A percentile compares a stretch with the other conserved stretches of the same genome.
Conservation (phyloP, 2,329 filamentous ascomycete species). For the Calonectria pseudoreteaudii region DNA sequence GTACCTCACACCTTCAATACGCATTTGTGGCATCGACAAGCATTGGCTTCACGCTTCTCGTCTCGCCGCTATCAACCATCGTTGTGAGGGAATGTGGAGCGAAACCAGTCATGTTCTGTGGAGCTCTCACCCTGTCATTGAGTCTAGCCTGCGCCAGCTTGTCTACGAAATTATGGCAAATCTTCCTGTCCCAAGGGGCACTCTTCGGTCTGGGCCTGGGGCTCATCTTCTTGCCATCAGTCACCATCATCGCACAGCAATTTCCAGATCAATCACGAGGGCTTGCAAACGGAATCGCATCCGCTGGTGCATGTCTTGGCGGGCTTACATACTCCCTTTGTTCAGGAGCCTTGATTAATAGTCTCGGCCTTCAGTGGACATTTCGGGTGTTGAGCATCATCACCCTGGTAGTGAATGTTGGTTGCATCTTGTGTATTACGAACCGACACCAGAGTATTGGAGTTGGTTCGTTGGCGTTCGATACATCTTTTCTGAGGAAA, state of each 20-base stretch:
- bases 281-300: slow-evolving; percentile 76
- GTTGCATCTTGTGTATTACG: slow-evolving; percentile 71
- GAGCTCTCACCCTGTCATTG: slow-evolving; percentile 71
- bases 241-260: slow-evolving; percentile 79
- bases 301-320: slow-evolving; percentile 78
- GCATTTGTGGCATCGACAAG: slow-evolving; percentile 75
- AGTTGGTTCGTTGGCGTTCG: slow-evolving; percentile 74
- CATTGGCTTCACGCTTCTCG: slow-evolving; percentile 64
- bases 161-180: slow-evolving; percentile 76
- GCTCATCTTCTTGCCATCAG: slow-evolving; percentile 77
- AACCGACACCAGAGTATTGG: slow-evolving; percentile 80
- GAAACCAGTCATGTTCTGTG: slow-evolving; percentile 71
- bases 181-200: slow-evolving; percentile 80
- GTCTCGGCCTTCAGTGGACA: slow-evolving; percentile 73
- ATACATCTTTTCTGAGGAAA: slow-evolving; percentile 70
- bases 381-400: slow-evolving; percentile 75
- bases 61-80: slow-evolving; percentile 76
- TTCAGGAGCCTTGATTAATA: slow-evolving; percentile 74
- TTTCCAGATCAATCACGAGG: slow-evolving; percentile 73
- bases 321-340: slow-evolving; percentile 77
- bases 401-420: slow-evolving; percentile 71
- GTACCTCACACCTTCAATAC: slow-evolving; percentile 73
- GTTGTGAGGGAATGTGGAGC: slow-evolving; percentile 73
- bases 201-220: slow-evolving; percentile 83
- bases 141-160: slow-evolving; percentile 79